Conservation (phyloP, 495 filamentous ascomycete genomes). For the Sphaerosporella brunnea region DNA sequence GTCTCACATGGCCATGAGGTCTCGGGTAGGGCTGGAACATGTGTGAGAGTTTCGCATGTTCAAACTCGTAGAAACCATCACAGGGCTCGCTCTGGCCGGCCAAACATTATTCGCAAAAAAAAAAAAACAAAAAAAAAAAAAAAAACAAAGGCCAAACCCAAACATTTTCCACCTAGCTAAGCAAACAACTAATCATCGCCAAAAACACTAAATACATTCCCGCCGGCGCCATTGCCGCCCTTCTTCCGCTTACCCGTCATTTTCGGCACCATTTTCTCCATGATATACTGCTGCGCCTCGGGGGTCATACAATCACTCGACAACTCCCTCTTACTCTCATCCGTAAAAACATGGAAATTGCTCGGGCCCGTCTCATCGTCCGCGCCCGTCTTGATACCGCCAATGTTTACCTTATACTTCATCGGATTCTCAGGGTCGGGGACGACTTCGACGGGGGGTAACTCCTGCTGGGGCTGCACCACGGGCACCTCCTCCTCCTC, state of each 20-base stretch:
- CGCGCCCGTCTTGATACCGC: conserved; percentile 18
- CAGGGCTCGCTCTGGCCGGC: no score
- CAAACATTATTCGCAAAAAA: no score
- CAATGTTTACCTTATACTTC: conserved; percentile 22
- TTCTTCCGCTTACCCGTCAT: conserved; percentile 12
- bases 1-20: no score
- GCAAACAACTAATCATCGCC: conserved; percentile 14
- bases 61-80: no score
- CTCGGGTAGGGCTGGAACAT: no score
- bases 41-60: no score
- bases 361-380: conserved; percentile 12
- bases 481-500: neutral
- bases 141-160: no score
- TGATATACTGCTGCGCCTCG: conserved; percentile 22
- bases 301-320: conserved; percentile 17
- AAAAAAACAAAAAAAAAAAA: no score
- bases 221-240: conserved; percentile 2
- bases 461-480: neutral
- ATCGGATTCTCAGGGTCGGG: conserved; percentile 8
- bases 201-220: conserved; percentile 19
- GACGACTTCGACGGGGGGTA: neutral
- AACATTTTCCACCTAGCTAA: no score
- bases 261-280: conserved; percentile 24
- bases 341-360: conserved; percentile 21
- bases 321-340: conserved; percentile 17